These are phyloP conservation scores for Picochlorum sp. DNA, from an alignment of 139 green algal species.

Conservation along the genomic window DNA sequence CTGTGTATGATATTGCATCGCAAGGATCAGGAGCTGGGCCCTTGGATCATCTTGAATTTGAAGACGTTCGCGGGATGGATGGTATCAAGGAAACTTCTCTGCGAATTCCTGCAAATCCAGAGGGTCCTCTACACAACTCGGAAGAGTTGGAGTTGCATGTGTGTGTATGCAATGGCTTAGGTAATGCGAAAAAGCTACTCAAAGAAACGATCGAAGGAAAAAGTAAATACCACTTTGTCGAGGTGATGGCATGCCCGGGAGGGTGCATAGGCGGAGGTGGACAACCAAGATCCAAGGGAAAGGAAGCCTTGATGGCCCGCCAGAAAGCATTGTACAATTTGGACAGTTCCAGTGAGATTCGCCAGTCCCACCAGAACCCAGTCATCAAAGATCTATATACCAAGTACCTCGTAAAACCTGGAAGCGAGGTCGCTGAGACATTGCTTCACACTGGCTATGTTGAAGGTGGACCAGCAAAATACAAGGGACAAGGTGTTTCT, in stretches of 20 bases:
- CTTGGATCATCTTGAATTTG: conserved; percentile 24
- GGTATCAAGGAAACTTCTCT: conserved; percentile 49
- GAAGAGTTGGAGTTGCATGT: conserved; percentile 36
- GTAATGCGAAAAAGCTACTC: conserved; percentile 67
- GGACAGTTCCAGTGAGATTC: conserved; percentile 16
- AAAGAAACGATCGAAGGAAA: conserved; percentile 23
- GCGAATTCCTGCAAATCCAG: conserved; percentile 25
- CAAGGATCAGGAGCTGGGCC: conserved; percentile 10
- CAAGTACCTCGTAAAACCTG: conserved; percentile 18
- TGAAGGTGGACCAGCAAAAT: conserved; percentile 15
- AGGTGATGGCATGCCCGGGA: conserved; percentile 41
- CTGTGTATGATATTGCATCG: conserved; percentile 43
- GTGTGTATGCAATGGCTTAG: conserved; percentile 58
- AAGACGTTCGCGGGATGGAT: conserved; percentile 51
- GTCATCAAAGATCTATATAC: conserved; percentile 25
- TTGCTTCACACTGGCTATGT: conserved; percentile 34
- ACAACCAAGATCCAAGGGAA: conserved; percentile 49
- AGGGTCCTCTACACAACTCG: conserved; percentile 24
- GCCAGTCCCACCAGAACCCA: conserved; percentile 25
- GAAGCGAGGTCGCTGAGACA: conserved; percentile 21
- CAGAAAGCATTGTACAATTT: conserved; percentile 38
- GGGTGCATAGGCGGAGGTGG: conserved; percentile 60
- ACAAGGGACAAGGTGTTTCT: neutral
- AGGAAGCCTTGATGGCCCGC: conserved; percentile 44
- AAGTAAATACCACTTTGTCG: conserved; percentile 46